Evolutionary conservation across 495 filamentous ascomycete species (phyloP), one percentile per base, ranked within the genome.

Genomic region (Pseudoneurospora amorphoporcata): DNA sequence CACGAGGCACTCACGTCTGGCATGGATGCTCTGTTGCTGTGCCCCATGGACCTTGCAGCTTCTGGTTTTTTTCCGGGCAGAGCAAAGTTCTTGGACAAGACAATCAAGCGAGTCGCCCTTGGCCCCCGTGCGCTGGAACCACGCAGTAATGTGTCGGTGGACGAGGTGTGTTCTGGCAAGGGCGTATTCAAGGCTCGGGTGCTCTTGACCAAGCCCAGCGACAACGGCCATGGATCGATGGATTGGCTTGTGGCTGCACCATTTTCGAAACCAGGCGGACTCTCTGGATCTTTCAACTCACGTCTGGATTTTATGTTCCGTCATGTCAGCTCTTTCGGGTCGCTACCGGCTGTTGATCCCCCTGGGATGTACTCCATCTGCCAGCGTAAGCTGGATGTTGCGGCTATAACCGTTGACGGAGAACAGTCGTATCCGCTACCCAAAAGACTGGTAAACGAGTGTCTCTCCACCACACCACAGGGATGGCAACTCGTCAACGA

Each of bases 21-120:
- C 32, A 19, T 14, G 17, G 69, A 70, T 23, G 69, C 40, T 12
- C 45, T 70, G 23, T 47, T 70, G 19, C 69, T 43, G 10, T 70
- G 69, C 23, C 69, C 41, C 7, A 70, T 70, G 39, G 17, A 40
- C 5, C 69, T 43, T 17, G 41, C 69, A 19, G 69, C 19, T 29
- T 40, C 37, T 4, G 69, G 37, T 23, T 29, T 5, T 17, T 70
- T 70, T n/a, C 69, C 41, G 23, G 69, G 69, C 16, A 40, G 69
- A 45, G 32, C 69, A 37, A 70, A 70, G 69, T 70, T 70, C 45
- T 23, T 43, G 19, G 69, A 70, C 39, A 70, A 70, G 69, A 19
- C 14, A 16, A 47, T 43, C 41, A 70, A 38, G 69, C 35, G 69
- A 17, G 69, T 40, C 9, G 39, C 41, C 40, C 29, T 70, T 19